Evolutionary conservation across 1,284 basidiomycete genomes (phyloP).

Genomic region (Cutaneotrichosporon cyanovorans): DNA sequence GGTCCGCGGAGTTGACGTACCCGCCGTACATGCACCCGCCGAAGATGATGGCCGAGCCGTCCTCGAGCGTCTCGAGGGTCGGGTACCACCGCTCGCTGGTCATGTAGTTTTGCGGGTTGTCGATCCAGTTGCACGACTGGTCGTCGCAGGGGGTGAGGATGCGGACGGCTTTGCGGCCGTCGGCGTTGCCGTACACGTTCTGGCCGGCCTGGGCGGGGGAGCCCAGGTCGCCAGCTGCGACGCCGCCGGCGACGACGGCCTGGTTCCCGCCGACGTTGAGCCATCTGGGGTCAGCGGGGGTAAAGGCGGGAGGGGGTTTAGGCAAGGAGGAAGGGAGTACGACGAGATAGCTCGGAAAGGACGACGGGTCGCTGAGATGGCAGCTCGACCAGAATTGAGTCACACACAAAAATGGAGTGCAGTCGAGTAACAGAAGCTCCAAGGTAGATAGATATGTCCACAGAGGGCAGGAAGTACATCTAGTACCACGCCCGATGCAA

Average conservation of each 20-base stretch:
- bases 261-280: slow-evolving; percentile 55
- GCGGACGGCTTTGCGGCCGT: slow-evolving; percentile 57
- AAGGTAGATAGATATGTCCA: too few species aligned
- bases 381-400: too few species aligned
- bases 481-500: too few species aligned
- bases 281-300: too few species aligned
- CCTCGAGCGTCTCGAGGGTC: slow-evolving; percentile 50
- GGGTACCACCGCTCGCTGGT: slow-evolving; percentile 77
- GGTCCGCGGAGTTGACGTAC: slow-evolving; percentile 59
- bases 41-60: slow-evolving; percentile 51
- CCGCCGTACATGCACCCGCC: slow-evolving; percentile 46
- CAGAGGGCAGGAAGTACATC: too few species aligned
- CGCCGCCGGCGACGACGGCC: slow-evolving; percentile 45
- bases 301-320: too few species aligned
- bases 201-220: too few species aligned
- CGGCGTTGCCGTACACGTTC: slow-evolving; percentile 53
- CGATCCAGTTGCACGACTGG: slow-evolving; percentile 67
- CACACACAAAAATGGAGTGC: too few species aligned
- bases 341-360: too few species aligned
- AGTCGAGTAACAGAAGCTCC: too few species aligned
- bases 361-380: too few species aligned
- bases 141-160: slow-evolving; percentile 67
- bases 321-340: too few species aligned
- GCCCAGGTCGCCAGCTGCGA: slow-evolving; percentile 30
- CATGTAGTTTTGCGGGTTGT: slow-evolving; percentile 62